A percentile compares a stretch with the other conserved stretches of the same genome.
Evolutionary conservation across 352 stramenopile genomes (phyloP).

Genomic region (Pythium brachiatum): DNA sequence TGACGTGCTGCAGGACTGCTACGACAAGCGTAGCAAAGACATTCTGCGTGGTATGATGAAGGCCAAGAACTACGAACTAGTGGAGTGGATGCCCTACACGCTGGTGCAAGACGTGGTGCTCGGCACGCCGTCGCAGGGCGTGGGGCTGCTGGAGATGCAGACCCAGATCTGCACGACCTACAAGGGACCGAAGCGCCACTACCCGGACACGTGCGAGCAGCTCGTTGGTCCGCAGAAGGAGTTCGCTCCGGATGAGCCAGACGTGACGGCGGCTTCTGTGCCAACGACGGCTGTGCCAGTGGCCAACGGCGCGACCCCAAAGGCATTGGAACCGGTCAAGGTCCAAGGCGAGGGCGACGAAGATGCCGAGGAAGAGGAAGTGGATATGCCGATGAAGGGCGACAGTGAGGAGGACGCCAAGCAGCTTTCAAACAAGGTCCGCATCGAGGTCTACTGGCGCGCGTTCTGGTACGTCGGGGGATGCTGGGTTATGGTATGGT

Average conservation of each 20-base stretch:
- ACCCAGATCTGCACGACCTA: constrained; percentile 60
- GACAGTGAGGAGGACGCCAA: constrained; percentile 20
- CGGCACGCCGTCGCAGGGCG: constrained; percentile 50
- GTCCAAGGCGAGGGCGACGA: constrained; percentile 13
- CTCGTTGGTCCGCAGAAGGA: constrained; percentile 55
- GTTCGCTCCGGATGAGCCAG: constrained; percentile 39
- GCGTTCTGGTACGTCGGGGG: constrained; percentile 62
- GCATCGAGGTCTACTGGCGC: constrained; percentile 75
- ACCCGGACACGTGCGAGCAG: constrained; percentile 52
- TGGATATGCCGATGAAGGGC: constrained; percentile 27
- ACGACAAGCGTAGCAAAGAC: constrained; percentile 47
- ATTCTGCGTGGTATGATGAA: constrained; percentile 67
- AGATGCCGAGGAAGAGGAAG: constrained; percentile 25
- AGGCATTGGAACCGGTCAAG: constrained; percentile 11
- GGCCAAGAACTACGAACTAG: constrained; percentile 40
- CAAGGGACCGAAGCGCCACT: constrained; percentile 60
- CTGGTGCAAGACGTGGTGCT: constrained; percentile 59
- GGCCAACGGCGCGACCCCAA: neutral
- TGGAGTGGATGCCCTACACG: constrained; percentile 79
- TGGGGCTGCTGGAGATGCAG: constrained; percentile 61
- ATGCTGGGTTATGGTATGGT: neutral
- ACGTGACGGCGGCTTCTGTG: neutral
- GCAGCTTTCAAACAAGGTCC: constrained; percentile 37
- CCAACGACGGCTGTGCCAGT: neutral
- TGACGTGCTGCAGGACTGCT: constrained; percentile 53